Percentiles rank a stretch among this genome's conserved stretches.
Evolutionary conservation across 208 protist genomes (phyloP).

Genomic region (Wallacemonas collosoma): DNA sequence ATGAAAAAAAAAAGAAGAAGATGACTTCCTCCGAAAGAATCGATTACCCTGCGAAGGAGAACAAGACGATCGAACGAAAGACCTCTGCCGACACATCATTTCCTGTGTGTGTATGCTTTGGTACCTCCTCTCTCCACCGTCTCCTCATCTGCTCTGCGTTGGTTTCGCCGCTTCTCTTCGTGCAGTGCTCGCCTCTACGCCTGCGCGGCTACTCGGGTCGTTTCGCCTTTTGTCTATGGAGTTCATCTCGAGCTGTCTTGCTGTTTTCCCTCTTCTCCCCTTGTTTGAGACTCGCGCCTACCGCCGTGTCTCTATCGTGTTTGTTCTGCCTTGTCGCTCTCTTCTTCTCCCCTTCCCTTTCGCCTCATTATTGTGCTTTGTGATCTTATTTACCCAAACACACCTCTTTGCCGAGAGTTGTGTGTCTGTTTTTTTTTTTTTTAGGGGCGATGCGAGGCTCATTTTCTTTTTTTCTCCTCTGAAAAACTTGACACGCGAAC

Average conservation of each 20-base stretch:
- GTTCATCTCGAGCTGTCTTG: no score
- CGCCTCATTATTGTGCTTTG: background rate
- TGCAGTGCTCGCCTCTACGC: no score
- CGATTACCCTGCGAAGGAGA: no score
- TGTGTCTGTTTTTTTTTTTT: conserved; percentile 17
- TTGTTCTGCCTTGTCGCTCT: background rate
- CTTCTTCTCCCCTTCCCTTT: background rate
- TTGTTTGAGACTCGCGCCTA: background rate
- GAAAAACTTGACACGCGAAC: no score
- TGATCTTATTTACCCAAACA: no score
- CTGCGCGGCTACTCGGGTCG: no score
- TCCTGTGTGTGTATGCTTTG: background rate
- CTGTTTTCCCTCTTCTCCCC: background rate
- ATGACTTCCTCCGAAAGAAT: no score
- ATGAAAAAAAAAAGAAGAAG: conserved; percentile 7
- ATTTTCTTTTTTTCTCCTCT: background rate
- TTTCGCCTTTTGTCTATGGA: no score
- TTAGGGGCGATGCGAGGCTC: background rate
- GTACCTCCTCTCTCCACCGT: background rate
- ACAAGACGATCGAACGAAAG: no score
- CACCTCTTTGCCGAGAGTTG: background rate
- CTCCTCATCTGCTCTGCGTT: background rate
- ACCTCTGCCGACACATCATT: no score
- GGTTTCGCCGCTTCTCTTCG: no score
- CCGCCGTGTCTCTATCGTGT: background rate